Evolutionary conservation across 306 rosid genomes (phyloP), one percentile per base, ranked within the genome.

Genomic region (Quercus gilva): DNA sequence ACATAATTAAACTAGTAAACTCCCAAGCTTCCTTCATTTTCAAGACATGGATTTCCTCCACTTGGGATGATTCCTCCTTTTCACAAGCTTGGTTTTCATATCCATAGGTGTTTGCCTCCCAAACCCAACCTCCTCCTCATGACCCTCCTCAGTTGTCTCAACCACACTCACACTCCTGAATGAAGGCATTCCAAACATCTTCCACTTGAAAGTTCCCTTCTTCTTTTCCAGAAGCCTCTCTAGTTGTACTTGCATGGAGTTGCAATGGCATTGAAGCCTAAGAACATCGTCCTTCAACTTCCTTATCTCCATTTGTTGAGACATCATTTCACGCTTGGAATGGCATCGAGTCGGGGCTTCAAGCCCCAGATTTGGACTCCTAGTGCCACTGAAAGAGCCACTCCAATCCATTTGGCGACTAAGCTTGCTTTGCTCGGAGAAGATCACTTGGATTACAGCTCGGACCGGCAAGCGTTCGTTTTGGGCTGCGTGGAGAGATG

Each of bases 381-480:
- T 82, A 8, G 73, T 59, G 74, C 86, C 75, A 19, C 86, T 86
- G 76, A 92, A 87, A 20, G 97, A 89, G 45, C 91, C 89, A 63
- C 98, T 91, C 98, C 94, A 93, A 67, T 93, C 99, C 4, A 80
- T 52, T 13, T 81, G 84, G 37, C 85, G 85, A 21, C 79, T 86
- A 35, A 91, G 86, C 73, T 89, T 92, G 15, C 79, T 83, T 57
- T 92, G 97, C 84, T 91, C 97, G 0, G 92, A 90, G 85, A 95
- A 91, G 3, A 95, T 90, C 4, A 95, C 97, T 78, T 91, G 99
- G 79, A 95, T 90, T 5, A 95, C 96, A 2, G 98, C 96, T 79
- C 99, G 88, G 5, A 95, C 94, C 0, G 99, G 98, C 41, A 95
- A 80, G n/a, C 99, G 82, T 52, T 95, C 99, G 78, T 95, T 95